Evolutionary conservation across 306 rosid species (phyloP), one percentile per base, ranked within the genome.

Genomic region (Albizia julibrissin): DNA sequence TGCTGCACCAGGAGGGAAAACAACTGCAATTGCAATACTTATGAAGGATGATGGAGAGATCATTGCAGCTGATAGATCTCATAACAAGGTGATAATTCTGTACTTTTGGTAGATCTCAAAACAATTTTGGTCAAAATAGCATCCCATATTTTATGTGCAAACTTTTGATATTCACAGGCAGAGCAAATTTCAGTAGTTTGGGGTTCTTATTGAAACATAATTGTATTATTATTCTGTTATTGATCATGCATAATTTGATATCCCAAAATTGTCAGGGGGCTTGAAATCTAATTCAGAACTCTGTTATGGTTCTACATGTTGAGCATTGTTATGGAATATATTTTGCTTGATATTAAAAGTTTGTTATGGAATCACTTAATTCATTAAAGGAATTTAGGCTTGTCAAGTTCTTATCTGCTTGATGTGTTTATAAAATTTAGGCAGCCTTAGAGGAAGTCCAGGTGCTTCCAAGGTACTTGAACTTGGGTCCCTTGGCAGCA

Each of bases 1-100:
- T 90, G 99, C 99, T 74, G 99, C 99, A 49, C 99, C 98, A 0
- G 99, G 99, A 52, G 99, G 99, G 71, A 95, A 95, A 89, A 93
- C 98, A 76, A 95, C 97, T 76, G 99, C 99, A 73, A 90, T 95
- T 79, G 98, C 97, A 69, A 92, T 88, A 68, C 97, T 93, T 50
- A 95, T 95, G 97, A 93, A 89, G 86, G 93, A 95, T 86, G 87
- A 89, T 83, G 99, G 99, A 84, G 93, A 95, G 90, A 81, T 95
- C 79, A 78, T 95, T 86, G 99, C 99, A 12, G 88, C 86, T 66
- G 99, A 93, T 89, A 88, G 98, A 87, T 93, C 97, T 87, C 99
- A 93, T 90, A 95, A 95, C 85, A 95, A 95, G 95, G 99, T 95
- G 84, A 52, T 70, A 75, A 58, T 84, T 78, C 52, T 62, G 79